phyloP scores from a whole-genome alignment of 2,329 filamentous ascomycete genomes.

The Macrophomina phaseolina region DNA sequence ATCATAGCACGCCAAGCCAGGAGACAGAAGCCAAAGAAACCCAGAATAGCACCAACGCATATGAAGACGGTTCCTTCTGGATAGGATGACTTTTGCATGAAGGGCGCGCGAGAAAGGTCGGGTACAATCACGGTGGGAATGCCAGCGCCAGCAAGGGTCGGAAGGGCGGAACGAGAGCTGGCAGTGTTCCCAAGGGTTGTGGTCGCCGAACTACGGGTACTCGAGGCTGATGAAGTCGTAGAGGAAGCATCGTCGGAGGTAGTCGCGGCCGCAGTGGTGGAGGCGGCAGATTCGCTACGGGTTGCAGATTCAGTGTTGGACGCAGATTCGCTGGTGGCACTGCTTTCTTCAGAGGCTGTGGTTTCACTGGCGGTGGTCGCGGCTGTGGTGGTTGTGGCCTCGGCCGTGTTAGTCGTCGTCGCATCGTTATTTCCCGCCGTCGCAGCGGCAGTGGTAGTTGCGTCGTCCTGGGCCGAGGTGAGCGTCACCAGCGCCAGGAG shows the following conservation, averaged over 20 bases:
- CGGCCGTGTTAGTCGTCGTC: slow-evolving; percentile 30
- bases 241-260: slow-evolving; percentile 33
- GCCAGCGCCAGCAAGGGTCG: slow-evolving; percentile 62
- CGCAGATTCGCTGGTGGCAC: slow-evolving; percentile 31
- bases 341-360: slow-evolving; percentile 31
- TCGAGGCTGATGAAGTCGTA: slow-evolving; percentile 32
- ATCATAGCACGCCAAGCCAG: slow-evolving; percentile 87
- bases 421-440: slow-evolving; percentile 29
- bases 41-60: slow-evolving; percentile 85
- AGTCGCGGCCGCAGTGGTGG: slow-evolving; percentile 31
- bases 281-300: slow-evolving; percentile 2
- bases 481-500: slow-evolving; percentile 30
- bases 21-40: slow-evolving; percentile 79
- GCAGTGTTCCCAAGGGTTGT: slow-evolving; percentile 28
- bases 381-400: slow-evolving; percentile 29
- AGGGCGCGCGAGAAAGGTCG: slow-evolving; percentile 82
- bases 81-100: slow-evolving; percentile 83
- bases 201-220: slow-evolving; percentile 31
- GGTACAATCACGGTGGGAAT: slow-evolving; percentile 78
- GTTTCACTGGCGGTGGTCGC: slow-evolving; percentile 27
- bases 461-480: slow-evolving; percentile 28
- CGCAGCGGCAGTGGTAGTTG: slow-evolving; percentile 32
- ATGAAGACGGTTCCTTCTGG: slow-evolving; percentile 98
- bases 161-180: slow-evolving; percentile 49
- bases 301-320: slow-evolving; percentile 22